phyloP scores from a whole-genome alignment of 768 basidiomycete species.

The Austroboletus festivus region DNA sequence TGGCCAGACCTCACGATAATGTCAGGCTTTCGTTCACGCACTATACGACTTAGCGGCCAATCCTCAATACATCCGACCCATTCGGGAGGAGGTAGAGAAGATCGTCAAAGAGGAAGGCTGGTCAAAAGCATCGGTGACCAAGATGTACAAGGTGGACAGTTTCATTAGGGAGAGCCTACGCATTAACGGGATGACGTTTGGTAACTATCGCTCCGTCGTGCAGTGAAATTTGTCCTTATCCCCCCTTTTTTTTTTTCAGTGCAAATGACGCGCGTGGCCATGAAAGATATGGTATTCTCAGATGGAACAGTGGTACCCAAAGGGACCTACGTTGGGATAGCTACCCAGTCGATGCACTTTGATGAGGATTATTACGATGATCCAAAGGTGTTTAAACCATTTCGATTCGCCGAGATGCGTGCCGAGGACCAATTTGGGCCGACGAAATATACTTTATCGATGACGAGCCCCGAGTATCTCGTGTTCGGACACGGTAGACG shows the following conservation, averaged over 20 bases:
- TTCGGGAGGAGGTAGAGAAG: constrained; percentile 17
- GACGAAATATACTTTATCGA: constrained; percentile 29
- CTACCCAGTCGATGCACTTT: constrained; percentile 33
- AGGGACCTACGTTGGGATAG: constrained; percentile 37
- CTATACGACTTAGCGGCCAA: constrained; percentile 11
- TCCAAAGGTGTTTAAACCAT: constrained; percentile 40
- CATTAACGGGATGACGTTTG: constrained; percentile 23
- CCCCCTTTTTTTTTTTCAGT: constrained; percentile 22
- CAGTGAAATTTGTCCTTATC: no score
- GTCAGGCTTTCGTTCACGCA: constrained; percentile 10
- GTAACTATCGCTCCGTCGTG: constrained; percentile 13
- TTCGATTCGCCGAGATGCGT: constrained; percentile 37
- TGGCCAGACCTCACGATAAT: not conserved
- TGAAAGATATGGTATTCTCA: constrained; percentile 32
- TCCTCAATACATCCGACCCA: constrained; percentile 11
- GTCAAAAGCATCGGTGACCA: constrained; percentile 15
- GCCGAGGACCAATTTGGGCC: constrained; percentile 19
- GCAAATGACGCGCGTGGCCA: constrained; percentile 33
- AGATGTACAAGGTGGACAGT: constrained; percentile 20
- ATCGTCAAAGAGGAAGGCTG: constrained; percentile 15
- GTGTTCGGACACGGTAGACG: constrained; percentile 35
- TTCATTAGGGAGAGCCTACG: constrained; percentile 24
- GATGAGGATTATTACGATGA: constrained; percentile 43
- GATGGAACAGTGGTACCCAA: constrained; percentile 37
- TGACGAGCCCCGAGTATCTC: constrained; percentile 32